These are phyloP conservation scores for Gonapodya sp. DNA, from an alignment of 192 early-diverging fungal genomes.

Conservation along the genomic window DNA sequence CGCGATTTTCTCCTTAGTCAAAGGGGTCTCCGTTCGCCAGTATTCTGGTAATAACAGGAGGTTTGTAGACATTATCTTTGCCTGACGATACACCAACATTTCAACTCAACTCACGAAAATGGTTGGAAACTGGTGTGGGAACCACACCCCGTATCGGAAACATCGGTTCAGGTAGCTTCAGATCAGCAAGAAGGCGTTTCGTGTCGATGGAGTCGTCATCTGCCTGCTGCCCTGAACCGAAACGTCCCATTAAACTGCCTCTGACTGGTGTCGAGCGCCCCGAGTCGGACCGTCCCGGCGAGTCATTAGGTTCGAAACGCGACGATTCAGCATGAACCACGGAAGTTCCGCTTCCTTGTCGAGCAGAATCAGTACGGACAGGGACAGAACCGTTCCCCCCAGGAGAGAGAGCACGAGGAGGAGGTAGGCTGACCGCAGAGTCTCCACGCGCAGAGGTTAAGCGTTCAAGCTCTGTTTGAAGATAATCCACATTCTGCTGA, in stretches of 20 bases:
- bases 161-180: not conserved
- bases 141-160: not conserved
- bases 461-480: not conserved
- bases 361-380: not conserved
- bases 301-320: not conserved
- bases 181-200: not conserved
- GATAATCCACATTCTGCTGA: not conserved
- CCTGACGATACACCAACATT: too few relatives aligned
- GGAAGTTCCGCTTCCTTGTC: not conserved
- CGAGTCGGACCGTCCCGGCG: not conserved
- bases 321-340: not conserved
- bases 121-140: not conserved
- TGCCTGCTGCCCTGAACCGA: not conserved
- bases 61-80: not conserved
- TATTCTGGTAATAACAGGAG: slow-evolving; percentile 41
- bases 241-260: not conserved
- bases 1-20: slow-evolving; percentile 40
- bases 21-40: slow-evolving; percentile 26
- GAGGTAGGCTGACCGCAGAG: not conserved
- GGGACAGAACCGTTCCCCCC: not conserved
- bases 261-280: not conserved
- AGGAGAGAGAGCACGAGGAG: not conserved
- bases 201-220: not conserved
- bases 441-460: not conserved
- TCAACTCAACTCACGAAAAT: not conserved